Evolutionary conservation across 352 stramenopile genomes (phyloP).

Genomic region (Pythium graminicola): DNA sequence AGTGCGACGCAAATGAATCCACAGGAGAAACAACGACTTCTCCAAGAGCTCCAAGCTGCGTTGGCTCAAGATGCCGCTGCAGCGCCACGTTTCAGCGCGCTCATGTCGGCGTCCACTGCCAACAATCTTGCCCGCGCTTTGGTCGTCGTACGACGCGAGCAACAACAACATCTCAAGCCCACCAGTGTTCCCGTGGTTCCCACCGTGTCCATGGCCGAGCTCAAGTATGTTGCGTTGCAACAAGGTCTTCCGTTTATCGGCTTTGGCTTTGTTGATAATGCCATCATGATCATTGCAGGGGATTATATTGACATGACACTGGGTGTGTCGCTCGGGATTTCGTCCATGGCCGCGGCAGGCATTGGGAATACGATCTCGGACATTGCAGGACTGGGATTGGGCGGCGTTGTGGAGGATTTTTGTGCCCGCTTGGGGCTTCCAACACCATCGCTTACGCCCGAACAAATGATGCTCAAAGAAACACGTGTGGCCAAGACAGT

Average conservation of each 20-base stretch:
- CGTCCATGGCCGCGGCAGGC: conserved; percentile 78
- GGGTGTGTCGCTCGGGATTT: conserved; percentile 78
- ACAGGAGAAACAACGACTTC: conserved; percentile 34
- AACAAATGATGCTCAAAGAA: conserved; percentile 65
- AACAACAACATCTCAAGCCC: conserved; percentile 9
- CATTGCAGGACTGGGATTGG: conserved; percentile 54
- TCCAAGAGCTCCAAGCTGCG: conserved; percentile 33
- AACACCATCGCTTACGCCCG: conserved; percentile 42
- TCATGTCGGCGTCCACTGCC: conserved; percentile 44
- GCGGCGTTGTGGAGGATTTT: conserved; percentile 78
- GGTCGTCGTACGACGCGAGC: conserved; percentile 17
- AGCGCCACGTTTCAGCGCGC: conserved; percentile 26
- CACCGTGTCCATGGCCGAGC: conserved; percentile 38
- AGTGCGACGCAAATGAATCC: conserved; percentile 22
- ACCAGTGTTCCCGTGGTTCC: background rate
- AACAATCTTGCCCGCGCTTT: conserved; percentile 48
- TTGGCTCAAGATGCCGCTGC: conserved; percentile 27
- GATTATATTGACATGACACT: conserved; percentile 85
- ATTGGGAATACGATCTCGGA: conserved; percentile 85
- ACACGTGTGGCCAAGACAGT: conserved; percentile 62
- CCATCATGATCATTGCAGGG: conserved; percentile 90
- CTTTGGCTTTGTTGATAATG: conserved; percentile 98
- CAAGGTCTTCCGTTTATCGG: conserved; percentile 91
- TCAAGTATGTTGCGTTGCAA: conserved; percentile 62
- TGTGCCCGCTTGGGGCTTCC: conserved; percentile 58